Evolutionary conservation across 2,329 filamentous ascomycete genomes (phyloP).

Genomic region (Penicillium sp.): DNA sequence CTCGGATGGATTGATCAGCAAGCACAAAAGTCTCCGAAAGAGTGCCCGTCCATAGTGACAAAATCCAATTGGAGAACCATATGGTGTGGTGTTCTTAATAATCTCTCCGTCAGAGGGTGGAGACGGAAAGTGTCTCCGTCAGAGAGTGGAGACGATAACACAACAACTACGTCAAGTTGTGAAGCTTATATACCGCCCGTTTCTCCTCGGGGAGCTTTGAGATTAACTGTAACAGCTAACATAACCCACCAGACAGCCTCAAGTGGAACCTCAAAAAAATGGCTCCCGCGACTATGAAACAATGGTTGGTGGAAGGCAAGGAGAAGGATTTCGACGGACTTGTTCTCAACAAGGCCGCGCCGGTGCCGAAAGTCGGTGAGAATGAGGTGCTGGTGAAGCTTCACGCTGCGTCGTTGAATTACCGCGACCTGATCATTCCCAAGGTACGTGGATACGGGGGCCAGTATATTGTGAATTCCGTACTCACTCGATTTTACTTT

Average conservation of each 20-base stretch:
- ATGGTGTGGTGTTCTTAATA: constrained; percentile 2
- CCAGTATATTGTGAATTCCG: background rate
- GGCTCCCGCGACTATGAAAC: constrained; percentile 44
- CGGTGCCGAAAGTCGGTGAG: constrained; percentile 63
- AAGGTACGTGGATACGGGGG: constrained; percentile 32
- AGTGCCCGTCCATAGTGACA: background rate
- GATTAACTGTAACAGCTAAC: background rate
- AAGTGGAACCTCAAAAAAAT: background rate
- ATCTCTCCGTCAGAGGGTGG: constrained; percentile 13
- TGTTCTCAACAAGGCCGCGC: constrained; percentile 51
- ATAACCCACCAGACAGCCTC: background rate
- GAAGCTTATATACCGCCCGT: background rate
- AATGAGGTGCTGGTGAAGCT: constrained; percentile 70
- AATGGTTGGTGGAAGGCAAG: constrained; percentile 54
- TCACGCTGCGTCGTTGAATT: constrained; percentile 51
- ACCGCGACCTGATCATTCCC: constrained; percentile 49
- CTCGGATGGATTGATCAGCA: background rate
- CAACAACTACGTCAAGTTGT: constrained; percentile 3
- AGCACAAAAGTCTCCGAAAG: background rate
- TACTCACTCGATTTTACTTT: background rate
- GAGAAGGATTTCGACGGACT: constrained; percentile 60
- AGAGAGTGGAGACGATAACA: constrained; percentile 2
- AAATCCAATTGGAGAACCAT: background rate
- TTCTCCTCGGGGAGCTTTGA: background rate
- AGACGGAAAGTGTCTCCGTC: constrained; percentile 8